Evolutionary conservation across 768 basidiomycete genomes (phyloP), one percentile per base, ranked within the genome.

Genomic region (Psilocybe tampanensis): DNA sequence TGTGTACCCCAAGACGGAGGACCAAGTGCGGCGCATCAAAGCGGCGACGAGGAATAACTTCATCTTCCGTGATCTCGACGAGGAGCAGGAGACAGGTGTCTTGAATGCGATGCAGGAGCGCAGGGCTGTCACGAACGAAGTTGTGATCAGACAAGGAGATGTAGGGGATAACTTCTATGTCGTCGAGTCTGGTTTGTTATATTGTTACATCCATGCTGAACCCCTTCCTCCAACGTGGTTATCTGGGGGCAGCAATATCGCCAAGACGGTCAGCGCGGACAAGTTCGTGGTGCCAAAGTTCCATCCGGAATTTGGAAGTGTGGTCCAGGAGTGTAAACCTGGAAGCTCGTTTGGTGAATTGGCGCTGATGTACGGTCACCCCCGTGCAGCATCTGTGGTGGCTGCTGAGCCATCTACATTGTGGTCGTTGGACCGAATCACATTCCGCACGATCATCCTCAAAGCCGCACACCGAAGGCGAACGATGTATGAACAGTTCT

Each of bases 121-220:
- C 44, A 77, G 73, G 6, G 86, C 92, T 13, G 75, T 72, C 26
- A 76, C 83, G 59, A 88, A 89, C 60, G 88, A 95, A 62, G 88
- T 95, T n/a, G 89, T 99, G 59, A 98, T 99, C 64, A 85, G 91
- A 48, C 97, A 99, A 72, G 97, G 97, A 45, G 95, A 97, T 63
- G 91, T 93, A 18, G 97, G 97, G 52, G 95, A 98, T 66, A 95
- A 88, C 74, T 98, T 98, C 72, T 99, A 99, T 73, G 92, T 98
- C 52, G 94, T 98, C 61, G 97, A 98, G 74, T 81, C 83, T 43
- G 97, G 97, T 2, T 74, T 86, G 55, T 78, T 98, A 59, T 81
- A 95, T 64, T 91, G 94, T 70, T 98, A 87, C 71, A 86, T 89
- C 62, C 85, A 81, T 52, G 80, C 84, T 3, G 89, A 88, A 45